Evolutionary conservation across 108 stramenopile genomes (phyloP).

Genomic region (Nitzschia putrida): DNA sequence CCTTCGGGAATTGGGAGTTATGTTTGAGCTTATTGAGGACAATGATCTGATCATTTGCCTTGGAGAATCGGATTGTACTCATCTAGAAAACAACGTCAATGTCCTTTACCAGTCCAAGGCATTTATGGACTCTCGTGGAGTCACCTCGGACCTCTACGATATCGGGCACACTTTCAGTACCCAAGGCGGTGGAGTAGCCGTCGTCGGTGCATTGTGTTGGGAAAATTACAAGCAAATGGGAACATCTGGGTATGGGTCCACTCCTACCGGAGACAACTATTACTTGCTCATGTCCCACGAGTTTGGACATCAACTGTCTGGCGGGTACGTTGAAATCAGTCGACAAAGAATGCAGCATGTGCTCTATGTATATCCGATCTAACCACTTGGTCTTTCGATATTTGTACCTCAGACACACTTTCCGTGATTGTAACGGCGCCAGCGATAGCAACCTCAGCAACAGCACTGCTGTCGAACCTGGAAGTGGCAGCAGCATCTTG

Average conservation of each 20-base stretch:
- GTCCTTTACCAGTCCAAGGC: conserved; percentile 1
- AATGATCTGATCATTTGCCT: conserved; percentile 5
- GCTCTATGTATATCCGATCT: no score
- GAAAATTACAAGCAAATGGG: not conserved
- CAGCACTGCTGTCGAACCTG: not conserved
- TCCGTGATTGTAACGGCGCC: conserved; percentile 3
- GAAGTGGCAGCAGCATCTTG: conserved; percentile 10
- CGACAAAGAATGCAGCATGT: no score
- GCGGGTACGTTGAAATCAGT: not conserved
- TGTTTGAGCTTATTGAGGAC: conserved; percentile 5
- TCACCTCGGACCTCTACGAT: not conserved
- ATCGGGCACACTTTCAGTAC: conserved; percentile 8
- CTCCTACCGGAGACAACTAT: not conserved
- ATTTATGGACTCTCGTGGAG: not conserved
- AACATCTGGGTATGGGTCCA: conserved; percentile 1
- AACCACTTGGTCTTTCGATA: no score
- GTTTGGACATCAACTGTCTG: conserved; percentile 5
- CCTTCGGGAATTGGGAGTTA: conserved; percentile 5
- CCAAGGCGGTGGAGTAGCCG: not conserved
- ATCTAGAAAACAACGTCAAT: not conserved
- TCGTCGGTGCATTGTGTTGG: not conserved
- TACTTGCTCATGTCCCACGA: conserved; percentile 4
- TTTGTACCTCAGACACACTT: not conserved
- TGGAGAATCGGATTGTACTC: not conserved
- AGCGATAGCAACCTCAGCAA: not conserved